Base-by-base conservation (phyloP, 768 basidiomycete genomes). In the Daedaleopsis sinensis region DNA sequence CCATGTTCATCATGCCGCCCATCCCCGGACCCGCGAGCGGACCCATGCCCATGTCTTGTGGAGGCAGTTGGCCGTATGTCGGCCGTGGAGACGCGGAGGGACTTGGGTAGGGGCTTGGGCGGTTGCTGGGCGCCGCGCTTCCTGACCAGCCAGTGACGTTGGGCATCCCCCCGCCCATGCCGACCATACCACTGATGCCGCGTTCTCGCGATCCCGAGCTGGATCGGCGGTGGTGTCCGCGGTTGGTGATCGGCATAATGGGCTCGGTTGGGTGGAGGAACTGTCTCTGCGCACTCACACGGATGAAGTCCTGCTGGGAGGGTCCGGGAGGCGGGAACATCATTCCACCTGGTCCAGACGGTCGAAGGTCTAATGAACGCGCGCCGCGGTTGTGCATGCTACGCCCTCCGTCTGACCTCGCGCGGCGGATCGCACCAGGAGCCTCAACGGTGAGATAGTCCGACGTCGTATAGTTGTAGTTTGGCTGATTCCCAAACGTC, bases 21-120 rank as follows among this genome's bases (percentile, higher is more conserved):
- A 67, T 42, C 11, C 11, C 57, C 2, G 57, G 39, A 16, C 50
- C 50, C 12, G 48, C 48, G 48, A 59, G 51, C 3, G 51, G 50
- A 15, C 58, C 53, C 27, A 32, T 32, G 11, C 62, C 58, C 55
- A 64, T 43, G 37, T 64, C 62, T 15, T 62, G 55, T 10, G 63
- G 56, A 13, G 71, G 71, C 8, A 89, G 77, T 35, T 87, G 83
- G 4, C 77, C 73, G 67, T 85, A 82, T 8, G 78, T 73, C 2
- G 79, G 77, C 24, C 83, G 77, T 23, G 89, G 89, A 55, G 83
- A 85, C 5, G 86, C 87, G 39, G 84, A 84, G 18, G 89, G 89
- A 48, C 82, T 84, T 0, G 89, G 89, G 69, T 88, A 91, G 3
- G 86, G 90, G 52, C 80, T 85, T 2, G 83, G 73, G 2, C 87